Base-by-base conservation (phyloP, 169 alveolate genomes). In the Eimeria falciformis region DNA sequence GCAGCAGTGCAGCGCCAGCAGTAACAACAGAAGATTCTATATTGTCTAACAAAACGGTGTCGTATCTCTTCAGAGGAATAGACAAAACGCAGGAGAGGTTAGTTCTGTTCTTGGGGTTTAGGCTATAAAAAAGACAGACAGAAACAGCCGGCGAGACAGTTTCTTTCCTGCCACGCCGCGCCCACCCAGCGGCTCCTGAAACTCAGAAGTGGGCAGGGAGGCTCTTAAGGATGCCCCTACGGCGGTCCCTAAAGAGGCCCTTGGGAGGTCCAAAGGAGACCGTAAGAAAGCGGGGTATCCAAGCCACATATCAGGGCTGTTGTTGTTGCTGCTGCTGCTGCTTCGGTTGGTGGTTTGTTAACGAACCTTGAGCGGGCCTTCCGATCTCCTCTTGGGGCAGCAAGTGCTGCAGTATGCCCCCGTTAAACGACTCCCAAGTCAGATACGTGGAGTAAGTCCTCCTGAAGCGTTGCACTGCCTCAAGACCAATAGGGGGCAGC, bases 261-360 rank as follows among this genome's bases (percentile, higher is more conserved):
- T 2, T 33, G 40, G 2, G 40, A 33, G 40, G 40, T 33, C 40
- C 40, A 2, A 33, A 33, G 40, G 40, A 33, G 40, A 33, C 40
- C 0, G 40, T 33, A 33, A 62, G 73, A 7, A 17, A 12, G 73
- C 29, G 25, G 14, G 27, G 29, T 17, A 12, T 23, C 73, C 27
- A 17, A 62, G 25, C 12, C 73, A 23, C 23, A 25, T 0, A 9
- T 11, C 25, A 25, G 29, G 9, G 50, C 79, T 68, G 12, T 47
- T 68, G 79, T 21, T 68, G 79, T 47, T 23, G 37, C 37, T 68
- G 79, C 79, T 68, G 78, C 78, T 50, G 62, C 62, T 11, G 62
- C 62, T 7, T 12, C 25, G 55, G 37, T 43, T 43, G 55, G 6
- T 73, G 5, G 65, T 17, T 5, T 53, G 65, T 9, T 6, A 2